Base-by-base conservation (phyloP, 1,284 basidiomycete genomes). In the Puccinia coronata region DNA sequence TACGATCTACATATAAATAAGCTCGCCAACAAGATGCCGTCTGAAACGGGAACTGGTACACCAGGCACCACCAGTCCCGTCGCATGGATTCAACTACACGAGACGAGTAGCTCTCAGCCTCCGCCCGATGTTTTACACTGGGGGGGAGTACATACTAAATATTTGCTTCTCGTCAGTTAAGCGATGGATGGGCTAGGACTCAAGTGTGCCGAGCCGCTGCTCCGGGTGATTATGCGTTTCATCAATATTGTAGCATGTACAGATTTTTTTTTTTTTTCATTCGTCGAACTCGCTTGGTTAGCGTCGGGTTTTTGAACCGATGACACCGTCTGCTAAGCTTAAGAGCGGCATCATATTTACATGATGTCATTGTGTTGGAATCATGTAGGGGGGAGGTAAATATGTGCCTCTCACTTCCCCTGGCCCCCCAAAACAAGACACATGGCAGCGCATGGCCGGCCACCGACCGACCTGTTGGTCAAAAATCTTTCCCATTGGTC, bases 1-100 rank as follows among this genome's bases (percentile, higher is more conserved):
- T n/a, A n/a, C n/a, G n/a, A n/a, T n/a, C n/a, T n/a, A n/a, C n/a
- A n/a, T n/a, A n/a, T n/a, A n/a, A n/a, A n/a, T n/a, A n/a, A n/a
- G n/a, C n/a, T n/a, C n/a, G n/a, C n/a, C n/a, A n/a, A 57, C 23
- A 57, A 31, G 55, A 18, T 34, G 61, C 61, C 36, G 31, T 39
- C 11, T 39, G 61, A n/a, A 41, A 14, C 61, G 34, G 61, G 31
- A 63, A 31, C 11, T 63, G 31, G 31, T 63, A 34, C 31, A n/a
- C n/a, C n/a, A n/a, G n/a, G n/a, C n/a, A n/a, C 23, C 31, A 18
- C 34, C 61, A 36, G 34, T 41, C 61, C 34, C 18, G 61, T 63
- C 36, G 61, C 61, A 31, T 63, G 36, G 61, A 39, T 63, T 41
- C 36, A n/a, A n/a, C n/a, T n/a, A n/a, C n/a, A n/a, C n/a, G n/a